Evolutionary conservation across 2,329 filamentous ascomycete genomes (phyloP).

Genomic region (Nothomitra cinnamomea): DNA sequence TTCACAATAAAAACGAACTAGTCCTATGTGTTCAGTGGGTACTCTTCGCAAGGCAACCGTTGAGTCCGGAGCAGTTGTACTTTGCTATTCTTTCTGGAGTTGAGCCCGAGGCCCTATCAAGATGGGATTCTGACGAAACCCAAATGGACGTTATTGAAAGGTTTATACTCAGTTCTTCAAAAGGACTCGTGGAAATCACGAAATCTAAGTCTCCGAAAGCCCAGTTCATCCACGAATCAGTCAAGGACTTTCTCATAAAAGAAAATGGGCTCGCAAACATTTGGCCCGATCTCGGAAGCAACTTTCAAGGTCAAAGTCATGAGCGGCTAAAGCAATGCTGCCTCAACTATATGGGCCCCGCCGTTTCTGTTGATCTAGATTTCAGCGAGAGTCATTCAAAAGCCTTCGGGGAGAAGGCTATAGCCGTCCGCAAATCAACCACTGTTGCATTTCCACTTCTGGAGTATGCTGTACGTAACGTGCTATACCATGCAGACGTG

Average conservation of each 20-base stretch:
- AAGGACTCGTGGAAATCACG: conserved; percentile 14
- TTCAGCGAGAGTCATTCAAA: conserved; percentile 5
- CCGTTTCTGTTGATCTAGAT: conserved; percentile 13
- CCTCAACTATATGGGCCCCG: conserved; percentile 21
- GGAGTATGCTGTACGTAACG: conserved; percentile 26
- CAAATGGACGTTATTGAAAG: conserved; percentile 9
- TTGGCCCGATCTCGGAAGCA: conserved; percentile 18
- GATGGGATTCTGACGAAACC: conserved; percentile 11
- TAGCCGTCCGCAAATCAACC: conserved; percentile 10
- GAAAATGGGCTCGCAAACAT: conserved; percentile 19
- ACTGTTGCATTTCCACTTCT: conserved; percentile 26
- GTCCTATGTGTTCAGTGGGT: conserved; percentile 9
- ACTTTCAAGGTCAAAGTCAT: conserved; percentile 23
- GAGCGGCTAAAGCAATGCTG: conserved; percentile 30
- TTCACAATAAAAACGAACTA: neutral
- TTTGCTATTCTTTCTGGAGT: conserved; percentile 8
- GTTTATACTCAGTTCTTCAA: conserved; percentile 15
- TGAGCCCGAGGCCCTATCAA: conserved; percentile 4
- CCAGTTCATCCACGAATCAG: conserved; percentile 19
- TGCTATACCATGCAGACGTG: conserved; percentile 27
- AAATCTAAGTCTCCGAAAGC: conserved; percentile 11
- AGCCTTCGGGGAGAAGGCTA: conserved; percentile 9
- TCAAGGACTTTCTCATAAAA: conserved; percentile 20
- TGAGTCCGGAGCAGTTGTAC: conserved; percentile 8
- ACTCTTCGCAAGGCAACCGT: conserved; percentile 7